A percentile compares a stretch with the other conserved stretches of the same genome.
These are phyloP conservation scores for Parsonsia alboflavescens DNA, from an alignment of 257 asterid genomes.

Conservation along the genomic window DNA sequence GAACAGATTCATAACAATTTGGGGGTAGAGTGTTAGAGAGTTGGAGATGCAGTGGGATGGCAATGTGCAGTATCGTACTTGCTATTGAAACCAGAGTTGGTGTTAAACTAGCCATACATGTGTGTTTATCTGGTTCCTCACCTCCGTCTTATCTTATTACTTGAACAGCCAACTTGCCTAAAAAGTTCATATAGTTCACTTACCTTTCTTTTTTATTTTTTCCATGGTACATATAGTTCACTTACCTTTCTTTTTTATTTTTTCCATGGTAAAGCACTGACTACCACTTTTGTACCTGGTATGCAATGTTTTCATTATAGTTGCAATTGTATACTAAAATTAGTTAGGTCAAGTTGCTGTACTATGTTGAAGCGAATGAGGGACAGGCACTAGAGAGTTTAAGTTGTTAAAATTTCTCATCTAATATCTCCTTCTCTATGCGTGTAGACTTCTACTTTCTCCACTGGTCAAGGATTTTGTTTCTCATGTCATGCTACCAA, in stretches of 20 bases:
- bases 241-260: neutral
- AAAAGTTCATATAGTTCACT: neutral
- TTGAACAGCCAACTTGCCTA: neutral
- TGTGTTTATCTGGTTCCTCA: constrained; percentile 17
- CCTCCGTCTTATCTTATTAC: too few species aligned
- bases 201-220: too few species aligned
- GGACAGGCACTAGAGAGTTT: neutral
- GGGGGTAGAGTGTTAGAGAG: too few species aligned
- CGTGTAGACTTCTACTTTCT: too few species aligned
- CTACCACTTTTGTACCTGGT: neutral
- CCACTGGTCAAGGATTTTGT: too few species aligned
- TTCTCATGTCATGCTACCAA: too few species aligned
- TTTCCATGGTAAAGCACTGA: neutral
- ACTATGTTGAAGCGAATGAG: neutral
- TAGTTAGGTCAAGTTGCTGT: neutral
- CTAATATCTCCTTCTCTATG: neutral
- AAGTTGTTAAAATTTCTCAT: neutral
- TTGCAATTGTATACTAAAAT: neutral
- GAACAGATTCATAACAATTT: too few species aligned
- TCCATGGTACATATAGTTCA: too few species aligned
- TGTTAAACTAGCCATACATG: constrained; percentile 83
- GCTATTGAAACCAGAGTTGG: constrained; percentile 83
- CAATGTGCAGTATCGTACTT: constrained; percentile 69
- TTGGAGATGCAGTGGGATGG: constrained; percentile 98
- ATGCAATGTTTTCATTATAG: neutral